A percentile compares a stretch with the other conserved stretches of the same genome.
These are phyloP conservation scores for Nicotiana benthamiana DNA, from an alignment of 257 asterid genomes.

Conservation along the genomic window DNA sequence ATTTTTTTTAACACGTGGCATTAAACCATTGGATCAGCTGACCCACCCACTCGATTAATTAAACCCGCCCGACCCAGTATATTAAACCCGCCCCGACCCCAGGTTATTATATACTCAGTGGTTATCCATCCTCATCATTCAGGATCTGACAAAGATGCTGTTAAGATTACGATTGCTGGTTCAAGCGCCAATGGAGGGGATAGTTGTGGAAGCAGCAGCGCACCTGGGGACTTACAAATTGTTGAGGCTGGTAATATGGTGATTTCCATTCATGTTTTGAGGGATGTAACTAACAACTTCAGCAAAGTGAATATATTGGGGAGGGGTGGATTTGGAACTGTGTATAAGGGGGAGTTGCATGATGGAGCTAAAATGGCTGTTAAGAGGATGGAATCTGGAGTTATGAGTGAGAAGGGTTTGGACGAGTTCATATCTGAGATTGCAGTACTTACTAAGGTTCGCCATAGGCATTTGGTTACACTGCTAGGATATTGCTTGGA, in stretches of 20 bases:
- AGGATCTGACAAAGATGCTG: constrained; percentile 3
- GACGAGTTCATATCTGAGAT: constrained; percentile 16
- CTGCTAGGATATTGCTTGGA: constrained; percentile 21
- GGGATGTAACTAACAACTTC: constrained; percentile 6
- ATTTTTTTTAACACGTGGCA: too few relatives aligned
- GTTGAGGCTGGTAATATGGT: constrained; percentile 11
- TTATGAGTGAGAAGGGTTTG: constrained; percentile 17
- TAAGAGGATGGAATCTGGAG: constrained; percentile 20
- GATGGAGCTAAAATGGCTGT: constrained; percentile 17
- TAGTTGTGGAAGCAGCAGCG: constrained; percentile 14
- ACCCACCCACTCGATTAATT: too few relatives aligned
- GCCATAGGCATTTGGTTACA: constrained; percentile 20
- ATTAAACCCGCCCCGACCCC: too few relatives aligned
- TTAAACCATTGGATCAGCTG: too few relatives aligned
- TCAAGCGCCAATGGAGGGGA: constrained; percentile 7
- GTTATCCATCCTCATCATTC: constrained; percentile 15
- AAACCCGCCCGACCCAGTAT: too few relatives aligned
- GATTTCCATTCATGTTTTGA: constrained; percentile 8
- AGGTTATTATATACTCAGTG: too few relatives aligned
- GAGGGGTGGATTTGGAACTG: constrained; percentile 9
- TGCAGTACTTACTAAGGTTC: constrained; percentile 16
- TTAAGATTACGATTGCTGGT: constrained; percentile 6
- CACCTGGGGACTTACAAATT: constrained; percentile 6
- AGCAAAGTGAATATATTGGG: constrained; percentile 4
- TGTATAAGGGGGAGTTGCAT: constrained; percentile 7